phyloP scores from a whole-genome alignment of 169 alveolate genomes.

The Theileria sp. region DNA sequence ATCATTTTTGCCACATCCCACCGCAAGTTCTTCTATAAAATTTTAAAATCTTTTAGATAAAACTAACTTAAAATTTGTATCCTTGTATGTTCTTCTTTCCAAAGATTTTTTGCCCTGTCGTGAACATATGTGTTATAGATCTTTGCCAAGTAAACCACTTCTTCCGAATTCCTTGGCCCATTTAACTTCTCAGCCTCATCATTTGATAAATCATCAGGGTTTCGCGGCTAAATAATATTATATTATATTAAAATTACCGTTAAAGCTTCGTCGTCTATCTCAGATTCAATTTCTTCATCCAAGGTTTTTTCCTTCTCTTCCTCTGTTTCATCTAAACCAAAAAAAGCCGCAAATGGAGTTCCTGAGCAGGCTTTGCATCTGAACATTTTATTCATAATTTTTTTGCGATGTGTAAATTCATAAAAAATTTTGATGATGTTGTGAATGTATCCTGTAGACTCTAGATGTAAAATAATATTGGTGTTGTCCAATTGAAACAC shows the following conservation, averaged over 20 bases:
- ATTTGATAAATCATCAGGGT: constrained; percentile 27
- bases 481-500: not conserved
- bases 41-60: not conserved
- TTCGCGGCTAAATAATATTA: not conserved
- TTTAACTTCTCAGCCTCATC: constrained; percentile 57
- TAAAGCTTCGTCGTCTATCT: constrained; percentile 31
- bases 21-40: constrained; percentile 78
- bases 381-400: constrained; percentile 51
- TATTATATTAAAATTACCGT: not conserved
- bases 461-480: not conserved
- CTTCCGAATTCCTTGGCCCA: constrained; percentile 85
- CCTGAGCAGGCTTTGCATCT: constrained; percentile 76
- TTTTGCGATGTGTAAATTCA: constrained; percentile 7
- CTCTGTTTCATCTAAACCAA: constrained; percentile 56
- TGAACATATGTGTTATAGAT: constrained; percentile 91
- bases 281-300: constrained; percentile 28
- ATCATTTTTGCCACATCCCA: constrained; percentile 77
- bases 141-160: constrained; percentile 78
- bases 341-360: constrained; percentile 73
- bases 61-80: constrained; percentile 79
- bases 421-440: not conserved
- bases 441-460: not conserved
- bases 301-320: constrained; percentile 17
- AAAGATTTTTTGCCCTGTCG: constrained; percentile 86
- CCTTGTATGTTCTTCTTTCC: constrained; percentile 83